Percentiles rank a stretch among this genome's conserved stretches.
Conservation (phyloP, 2,329 filamentous ascomycete genomes). For the Sclerotinia borealis region DNA sequence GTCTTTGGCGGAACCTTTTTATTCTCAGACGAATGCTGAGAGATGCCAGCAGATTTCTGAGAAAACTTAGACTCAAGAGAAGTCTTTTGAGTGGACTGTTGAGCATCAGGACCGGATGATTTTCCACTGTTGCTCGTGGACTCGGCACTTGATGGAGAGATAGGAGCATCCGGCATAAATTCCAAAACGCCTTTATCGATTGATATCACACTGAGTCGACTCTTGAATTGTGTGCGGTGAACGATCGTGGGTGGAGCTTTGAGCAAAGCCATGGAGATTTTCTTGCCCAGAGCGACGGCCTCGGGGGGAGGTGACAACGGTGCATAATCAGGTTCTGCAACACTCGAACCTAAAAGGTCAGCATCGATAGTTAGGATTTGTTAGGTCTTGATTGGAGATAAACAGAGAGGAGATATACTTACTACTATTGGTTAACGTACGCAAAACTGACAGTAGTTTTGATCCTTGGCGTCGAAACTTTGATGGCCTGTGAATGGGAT, state of each 20-base stretch:
- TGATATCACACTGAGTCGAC: conserved; percentile 34
- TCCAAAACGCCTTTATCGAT: conserved; percentile 31
- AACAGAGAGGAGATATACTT: neutral
- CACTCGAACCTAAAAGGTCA: neutral
- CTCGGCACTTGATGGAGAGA: conserved; percentile 25
- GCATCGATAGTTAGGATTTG: neutral
- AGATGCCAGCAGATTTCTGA: conserved; percentile 28
- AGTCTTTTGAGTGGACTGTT: conserved; percentile 31
- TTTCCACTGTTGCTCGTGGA: conserved; percentile 27
- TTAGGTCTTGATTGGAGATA: neutral
- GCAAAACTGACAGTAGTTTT: conserved; percentile 38
- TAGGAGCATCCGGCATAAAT: conserved; percentile 19
- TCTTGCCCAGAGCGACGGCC: conserved; percentile 18
- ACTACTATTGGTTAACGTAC: conserved; percentile 38
- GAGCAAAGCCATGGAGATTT: conserved; percentile 38
- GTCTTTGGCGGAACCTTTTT: conserved; percentile 22
- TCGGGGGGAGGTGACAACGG: neutral
- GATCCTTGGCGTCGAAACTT: conserved; percentile 39
- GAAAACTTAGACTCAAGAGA: conserved; percentile 38
- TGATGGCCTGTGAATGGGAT: conserved; percentile 25
- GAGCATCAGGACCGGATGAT: conserved; percentile 25
- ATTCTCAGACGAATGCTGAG: conserved; percentile 29
- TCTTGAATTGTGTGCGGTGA: conserved; percentile 36
- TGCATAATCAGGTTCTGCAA: conserved; percentile 4
- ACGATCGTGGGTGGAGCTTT: conserved; percentile 39